Evolutionary conservation across 768 basidiomycete species (phyloP), one percentile per base, ranked within the genome.

Genomic region (Clitopilus hobsonii): DNA sequence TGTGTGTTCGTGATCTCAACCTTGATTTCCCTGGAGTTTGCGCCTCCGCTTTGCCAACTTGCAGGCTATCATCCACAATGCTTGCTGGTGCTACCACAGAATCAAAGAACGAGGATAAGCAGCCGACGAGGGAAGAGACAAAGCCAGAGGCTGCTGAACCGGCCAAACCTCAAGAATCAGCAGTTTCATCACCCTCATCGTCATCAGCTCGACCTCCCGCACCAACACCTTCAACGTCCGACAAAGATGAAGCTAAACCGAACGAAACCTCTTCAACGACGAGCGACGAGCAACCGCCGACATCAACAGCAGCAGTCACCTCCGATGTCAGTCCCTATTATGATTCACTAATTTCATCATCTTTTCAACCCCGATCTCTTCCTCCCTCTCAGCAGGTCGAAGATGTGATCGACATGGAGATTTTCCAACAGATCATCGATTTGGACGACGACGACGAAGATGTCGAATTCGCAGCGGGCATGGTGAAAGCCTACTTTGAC

Each of bases 371-470:
- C n/a, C 32, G 32, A 36, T 36, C 25, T 20, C 23, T 23, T 24
- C 47, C 58, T 22, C 28, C 32, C 26, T 18, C 26, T 6, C 30
- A 55, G 41, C 27, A 36, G 48, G 20, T 18, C n/a, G 38, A 23
- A 5, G 68, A 67, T 18, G 71, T 84, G 30, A 83, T 98, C 64
- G 83, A 97, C 67, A 82, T 85, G 83, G 85, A 87, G 0, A 87
- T 81, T 16, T 93, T 99, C 68, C 62, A 68, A 5, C 96, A 98
- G 71, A 84, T 98, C 59, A 79, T 94, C 59, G 95, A 98, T 52
- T 82, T 98, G 63, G 97, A 93, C 67, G 94, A 94, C 7, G 90
- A 84, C n/a, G 88, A 83, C 55, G 73, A 74, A 11, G 63, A 63
- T 4, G 78, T 75, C 54, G 86, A 87, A 6, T 99, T 98, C 69